These are phyloP conservation scores for Gymnopus androsaceus DNA, from an alignment of 1,284 basidiomycete species.

Conservation along the genomic window DNA sequence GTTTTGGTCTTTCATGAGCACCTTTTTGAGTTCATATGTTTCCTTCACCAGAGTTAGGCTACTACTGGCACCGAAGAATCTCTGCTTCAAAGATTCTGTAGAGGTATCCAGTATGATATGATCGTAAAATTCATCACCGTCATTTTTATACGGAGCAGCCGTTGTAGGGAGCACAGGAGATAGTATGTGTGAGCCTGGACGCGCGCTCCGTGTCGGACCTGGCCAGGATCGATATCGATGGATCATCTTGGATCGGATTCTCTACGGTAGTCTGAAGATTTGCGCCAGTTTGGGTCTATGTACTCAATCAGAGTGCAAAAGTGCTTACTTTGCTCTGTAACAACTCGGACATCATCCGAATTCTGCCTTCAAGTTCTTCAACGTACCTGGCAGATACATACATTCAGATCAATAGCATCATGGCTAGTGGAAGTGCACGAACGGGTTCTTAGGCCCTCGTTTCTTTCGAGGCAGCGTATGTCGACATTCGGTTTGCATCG, in stretches of 20 bases:
- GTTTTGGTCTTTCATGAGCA: slow-evolving; percentile 35
- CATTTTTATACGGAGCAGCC: no score
- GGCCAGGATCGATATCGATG: no score
- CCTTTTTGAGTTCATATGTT: slow-evolving; percentile 51
- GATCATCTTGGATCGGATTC: no score
- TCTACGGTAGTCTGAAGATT: not conserved
- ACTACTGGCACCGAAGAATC: slow-evolving; percentile 66
- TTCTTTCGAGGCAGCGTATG: slow-evolving; percentile 58
- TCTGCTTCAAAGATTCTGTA: slow-evolving; percentile 36
- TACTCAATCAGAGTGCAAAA: not conserved
- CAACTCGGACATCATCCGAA: slow-evolving; percentile 36
- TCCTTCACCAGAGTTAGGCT: slow-evolving; percentile 53
- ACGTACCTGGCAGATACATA: slow-evolving; percentile 42
- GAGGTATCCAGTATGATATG: slow-evolving; percentile 28
- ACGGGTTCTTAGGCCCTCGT: slow-evolving; percentile 62
- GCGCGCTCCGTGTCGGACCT: no score
- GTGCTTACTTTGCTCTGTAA: not conserved
- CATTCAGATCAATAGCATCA: not conserved
- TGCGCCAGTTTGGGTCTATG: not conserved
- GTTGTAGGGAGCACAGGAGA: not conserved
- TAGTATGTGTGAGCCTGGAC: not conserved
- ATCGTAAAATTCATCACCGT: not conserved
- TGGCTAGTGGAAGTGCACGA: not conserved
- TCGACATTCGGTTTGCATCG: slow-evolving; percentile 64
- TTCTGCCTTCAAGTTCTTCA: slow-evolving; percentile 57